Base-by-base conservation (phyloP, 2,329 filamentous ascomycete species). In the Akanthomyces muscarius region DNA sequence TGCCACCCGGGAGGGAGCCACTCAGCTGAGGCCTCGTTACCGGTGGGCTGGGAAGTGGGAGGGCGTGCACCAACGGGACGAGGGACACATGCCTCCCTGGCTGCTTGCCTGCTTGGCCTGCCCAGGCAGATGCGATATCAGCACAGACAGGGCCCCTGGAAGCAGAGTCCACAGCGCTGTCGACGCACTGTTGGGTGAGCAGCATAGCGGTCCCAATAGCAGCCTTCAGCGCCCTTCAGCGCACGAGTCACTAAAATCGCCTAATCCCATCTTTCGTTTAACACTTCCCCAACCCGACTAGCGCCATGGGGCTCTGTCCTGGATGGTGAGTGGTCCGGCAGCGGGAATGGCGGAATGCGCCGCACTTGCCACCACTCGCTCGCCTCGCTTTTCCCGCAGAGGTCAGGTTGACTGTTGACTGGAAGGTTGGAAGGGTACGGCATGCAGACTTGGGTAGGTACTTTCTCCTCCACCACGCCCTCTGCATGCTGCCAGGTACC, bases 261-360 rank as follows among this genome's bases (percentile, higher is more conserved):
- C 36, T 11, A 55, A 59, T 42, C 18, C 33, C 45, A 23, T 59
- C 45, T 42, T 50, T 61, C 58, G 58, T 61, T 44, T 52, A 61
- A 61, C 18, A 61, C 58, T 61, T 54, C 59, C 50, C 14, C 16
- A 61, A 47, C 10, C 1, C 23, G 59, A 47, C 59, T 53, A 61
- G 59, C 42, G 5, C 2, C 4, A 38, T 28, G 23, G 48, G 50
- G 50, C 28, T 21, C 42, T 6, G 41, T 13, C 44, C 23, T 61
- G 18, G 28, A 8, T 30, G 18, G 16, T 54, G 48, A 61, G n/a
- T 54, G 48, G 59, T 16, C 28, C 41, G 13, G 4, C 59, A 53
- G 54, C 38, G 59, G 59, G 36, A 44, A 54, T 53, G 48, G 59
- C 59, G 59, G 59, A 61, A 61, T 55, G 59, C 59, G 28, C 59